Conservation (phyloP, 2,329 filamentous ascomycete genomes). For the Neonectria ditissima region DNA sequence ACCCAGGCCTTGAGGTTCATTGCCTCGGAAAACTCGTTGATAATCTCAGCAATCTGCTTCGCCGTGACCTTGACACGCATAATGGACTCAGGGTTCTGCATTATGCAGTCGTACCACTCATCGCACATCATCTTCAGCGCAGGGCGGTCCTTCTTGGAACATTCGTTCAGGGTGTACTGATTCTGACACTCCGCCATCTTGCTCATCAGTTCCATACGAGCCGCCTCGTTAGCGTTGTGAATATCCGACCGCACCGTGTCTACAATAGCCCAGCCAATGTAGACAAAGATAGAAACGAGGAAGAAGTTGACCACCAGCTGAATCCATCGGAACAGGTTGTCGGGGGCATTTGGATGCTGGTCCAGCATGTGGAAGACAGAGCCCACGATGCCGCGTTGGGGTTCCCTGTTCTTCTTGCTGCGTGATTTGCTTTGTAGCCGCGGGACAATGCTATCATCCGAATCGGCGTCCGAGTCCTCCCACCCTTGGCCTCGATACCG, state of each 20-base stretch:
- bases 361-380: constrained; percentile 65
- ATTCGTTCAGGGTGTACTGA: constrained; percentile 82
- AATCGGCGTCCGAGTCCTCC: constrained; percentile 63
- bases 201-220: constrained; percentile 74
- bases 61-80: constrained; percentile 85
- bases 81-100: constrained; percentile 80
- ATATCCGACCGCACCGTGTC: constrained; percentile 81
- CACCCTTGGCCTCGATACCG: constrained; percentile 56
- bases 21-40: constrained; percentile 92
- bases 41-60: constrained; percentile 89
- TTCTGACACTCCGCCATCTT: constrained; percentile 80
- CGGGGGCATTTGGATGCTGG: constrained; percentile 68
- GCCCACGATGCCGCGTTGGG: constrained; percentile 50
- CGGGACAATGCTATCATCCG: constrained; percentile 52
- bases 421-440: constrained; percentile 38
- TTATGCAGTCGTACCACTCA: constrained; percentile 90
- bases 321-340: constrained; percentile 70
- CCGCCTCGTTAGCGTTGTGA: constrained; percentile 75
- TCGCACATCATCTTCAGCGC: constrained; percentile 80
- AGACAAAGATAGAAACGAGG: constrained; percentile 67
- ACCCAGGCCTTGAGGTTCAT: constrained; percentile 84
- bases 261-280: constrained; percentile 77
- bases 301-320: constrained; percentile 73
- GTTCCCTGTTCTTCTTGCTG: constrained; percentile 40
- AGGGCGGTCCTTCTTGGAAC: constrained; percentile 73